A percentile compares a stretch with the other conserved stretches of the same genome.
Conservation (phyloP, 2,329 filamentous ascomycete species). For the Leptographium lundbergii region DNA sequence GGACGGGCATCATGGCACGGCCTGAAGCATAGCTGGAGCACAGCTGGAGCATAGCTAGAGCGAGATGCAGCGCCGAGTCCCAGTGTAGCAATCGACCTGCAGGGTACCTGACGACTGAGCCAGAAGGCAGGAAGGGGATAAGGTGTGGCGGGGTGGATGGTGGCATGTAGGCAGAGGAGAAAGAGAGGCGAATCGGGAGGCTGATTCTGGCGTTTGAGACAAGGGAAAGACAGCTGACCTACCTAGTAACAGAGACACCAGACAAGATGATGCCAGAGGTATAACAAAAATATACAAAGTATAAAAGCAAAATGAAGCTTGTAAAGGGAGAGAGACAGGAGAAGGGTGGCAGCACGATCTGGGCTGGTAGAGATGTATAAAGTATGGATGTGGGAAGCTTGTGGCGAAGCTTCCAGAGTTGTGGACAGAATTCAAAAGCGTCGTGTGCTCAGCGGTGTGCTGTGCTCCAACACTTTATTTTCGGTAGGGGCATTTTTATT, state of each 20-base stretch:
- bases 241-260: background rate
- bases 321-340: background rate
- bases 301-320: background rate
- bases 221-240: background rate
- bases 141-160: background rate
- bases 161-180: background rate
- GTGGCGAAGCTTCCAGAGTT: slow-evolving; percentile 1
- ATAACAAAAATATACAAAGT: background rate
- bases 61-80: background rate
- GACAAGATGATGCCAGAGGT: background rate
- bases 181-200: background rate
- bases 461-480: background rate
- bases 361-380: background rate
- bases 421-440: slow-evolving; percentile 1
- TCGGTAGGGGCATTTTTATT: background rate
- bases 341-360: background rate
- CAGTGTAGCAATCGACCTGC: background rate
- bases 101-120: background rate
- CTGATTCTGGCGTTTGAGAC: background rate
- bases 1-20: background rate
- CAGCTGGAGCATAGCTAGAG: background rate
- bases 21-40: background rate
- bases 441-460: background rate
- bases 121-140: background rate
- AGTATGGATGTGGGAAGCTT: background rate